Evolutionary conservation across 2,329 filamentous ascomycete genomes (phyloP), one percentile per base, ranked within the genome.

Genomic region (Didymella exigua): DNA sequence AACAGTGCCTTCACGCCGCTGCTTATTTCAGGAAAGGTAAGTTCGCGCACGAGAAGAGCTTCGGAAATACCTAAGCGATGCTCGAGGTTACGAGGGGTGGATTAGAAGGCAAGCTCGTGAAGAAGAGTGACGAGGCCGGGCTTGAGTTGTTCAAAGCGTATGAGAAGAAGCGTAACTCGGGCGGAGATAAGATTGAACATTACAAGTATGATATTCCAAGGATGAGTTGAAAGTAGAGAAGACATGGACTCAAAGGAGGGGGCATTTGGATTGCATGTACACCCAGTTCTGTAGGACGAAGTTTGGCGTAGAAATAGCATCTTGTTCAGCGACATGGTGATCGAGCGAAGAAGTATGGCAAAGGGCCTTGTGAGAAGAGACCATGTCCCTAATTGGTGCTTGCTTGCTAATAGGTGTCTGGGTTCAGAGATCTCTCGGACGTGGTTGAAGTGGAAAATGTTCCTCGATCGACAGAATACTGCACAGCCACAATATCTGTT

Each of bases 151-250:
- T 42, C 16, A 21, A 10, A 11, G 29, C 4, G 3, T 36, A 49
- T n/a, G 36, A 42, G 29, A 26, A 21, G 18, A 13, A n/a, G 4
- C 23, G 56, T 40, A 45, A 31, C 5, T 14, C 23, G 2, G 24
- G 18, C 4, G 38, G 31, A 18, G 29, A 36, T 10, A 37, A 43
- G 24, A 49, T 64, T 29, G 61, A 57, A 9, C 51, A 54, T 4
- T 48, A 40, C 4, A 51, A 52, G 7, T 62, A 53, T 38, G 53
- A 62, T 44, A 60, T 66, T 24, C 58, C 56, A 6, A 58, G 54
- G 34, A 54, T 60, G 55, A 42, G 43, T 3, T 49, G 58, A 48
- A 56, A 56, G 42, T 26, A 60, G 34, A 57, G 61, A 29, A 54
- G 55, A 49, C 18, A 54, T 58, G 33, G 54, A 56, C 36, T 21